A percentile compares a stretch with the other conserved stretches of the same genome.
These are phyloP conservation scores for Penicillium brasilianum DNA, from an alignment of 2,329 filamentous ascomycete genomes.

Conservation along the genomic window DNA sequence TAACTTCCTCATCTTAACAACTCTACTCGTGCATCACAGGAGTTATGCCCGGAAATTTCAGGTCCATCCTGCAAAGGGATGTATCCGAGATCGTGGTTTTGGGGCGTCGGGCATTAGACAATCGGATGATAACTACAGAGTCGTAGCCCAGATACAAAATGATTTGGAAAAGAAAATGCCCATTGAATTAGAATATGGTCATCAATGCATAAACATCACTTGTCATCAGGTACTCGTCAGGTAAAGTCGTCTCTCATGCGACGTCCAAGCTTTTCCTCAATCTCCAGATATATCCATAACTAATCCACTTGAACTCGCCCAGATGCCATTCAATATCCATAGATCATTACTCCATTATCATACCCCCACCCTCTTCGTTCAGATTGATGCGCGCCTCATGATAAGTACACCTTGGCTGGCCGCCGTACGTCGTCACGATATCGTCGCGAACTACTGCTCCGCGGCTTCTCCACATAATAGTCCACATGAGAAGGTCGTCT, in stretches of 20 bases:
- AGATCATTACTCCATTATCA: not conserved
- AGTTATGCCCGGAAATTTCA: not conserved
- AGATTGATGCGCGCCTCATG: not conserved
- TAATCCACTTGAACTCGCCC: not conserved
- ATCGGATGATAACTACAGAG: not conserved
- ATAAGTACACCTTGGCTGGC: slow-evolving; percentile 45
- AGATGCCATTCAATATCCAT: not conserved
- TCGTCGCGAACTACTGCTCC: slow-evolving; percentile 25
- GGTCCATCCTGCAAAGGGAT: not conserved
- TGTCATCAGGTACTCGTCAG: not conserved
- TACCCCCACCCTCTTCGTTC: not conserved
- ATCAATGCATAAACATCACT: not conserved
- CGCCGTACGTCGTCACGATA: slow-evolving; percentile 39
- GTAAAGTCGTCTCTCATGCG: not conserved
- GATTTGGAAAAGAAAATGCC: not conserved
- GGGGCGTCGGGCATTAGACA: not conserved
- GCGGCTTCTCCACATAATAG: slow-evolving; percentile 42
- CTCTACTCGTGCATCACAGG: not conserved
- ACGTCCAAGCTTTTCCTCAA: not conserved
- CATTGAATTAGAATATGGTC: not conserved
- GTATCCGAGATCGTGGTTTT: not conserved
- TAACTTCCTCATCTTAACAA: not conserved
- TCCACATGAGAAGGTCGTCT: slow-evolving; percentile 35
- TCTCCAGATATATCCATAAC: not conserved
- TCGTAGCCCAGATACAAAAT: not conserved